Percentiles rank a stretch among this genome's conserved stretches.
These are phyloP conservation scores for Candida andamanensis DNA, from an alignment of 805 yeast species.

Conservation along the genomic window DNA sequence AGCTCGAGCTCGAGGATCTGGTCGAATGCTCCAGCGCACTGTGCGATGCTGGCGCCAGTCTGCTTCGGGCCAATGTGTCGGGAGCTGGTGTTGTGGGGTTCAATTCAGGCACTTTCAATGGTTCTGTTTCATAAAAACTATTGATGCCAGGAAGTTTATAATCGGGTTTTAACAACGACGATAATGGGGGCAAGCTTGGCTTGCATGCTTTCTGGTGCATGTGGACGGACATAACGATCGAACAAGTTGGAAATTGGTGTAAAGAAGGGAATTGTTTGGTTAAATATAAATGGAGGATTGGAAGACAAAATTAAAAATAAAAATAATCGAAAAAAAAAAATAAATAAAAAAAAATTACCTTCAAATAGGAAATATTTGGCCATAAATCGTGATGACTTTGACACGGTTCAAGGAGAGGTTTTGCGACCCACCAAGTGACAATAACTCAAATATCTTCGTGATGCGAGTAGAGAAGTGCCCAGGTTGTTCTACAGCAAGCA, in stretches of 20 bases:
- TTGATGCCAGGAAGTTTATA: slow-evolving; percentile 11
- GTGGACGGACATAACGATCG: slow-evolving; percentile 5
- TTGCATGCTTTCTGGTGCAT: slow-evolving; percentile 33
- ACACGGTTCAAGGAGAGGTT: too few species aligned
- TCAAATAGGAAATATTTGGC: not conserved
- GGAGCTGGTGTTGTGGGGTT: too few species aligned
- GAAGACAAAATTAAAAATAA: slow-evolving; percentile 1
- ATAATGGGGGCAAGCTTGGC: slow-evolving; percentile 37
- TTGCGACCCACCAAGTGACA: too few species aligned
- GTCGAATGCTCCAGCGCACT: too few species aligned
- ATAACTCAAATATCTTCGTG: too few species aligned
- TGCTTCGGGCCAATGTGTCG: too few species aligned
- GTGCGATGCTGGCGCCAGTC: too few species aligned
- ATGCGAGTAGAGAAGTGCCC: too few species aligned
- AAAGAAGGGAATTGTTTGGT: slow-evolving; percentile 1
- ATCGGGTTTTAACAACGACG: slow-evolving; percentile 21
- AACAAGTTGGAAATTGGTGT: too few species aligned
- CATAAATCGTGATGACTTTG: slow-evolving; percentile 5
- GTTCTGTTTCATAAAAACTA: slow-evolving; percentile 2
- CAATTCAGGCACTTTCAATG: too few species aligned
- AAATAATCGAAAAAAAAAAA: not conserved
- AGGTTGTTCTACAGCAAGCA: too few species aligned
- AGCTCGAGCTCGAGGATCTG: not conserved
- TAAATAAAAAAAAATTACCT: not conserved
- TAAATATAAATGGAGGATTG: slow-evolving; percentile 2